Base-by-base conservation (phyloP, 257 asterid genomes). In the Nicotiana tabacum region DNA sequence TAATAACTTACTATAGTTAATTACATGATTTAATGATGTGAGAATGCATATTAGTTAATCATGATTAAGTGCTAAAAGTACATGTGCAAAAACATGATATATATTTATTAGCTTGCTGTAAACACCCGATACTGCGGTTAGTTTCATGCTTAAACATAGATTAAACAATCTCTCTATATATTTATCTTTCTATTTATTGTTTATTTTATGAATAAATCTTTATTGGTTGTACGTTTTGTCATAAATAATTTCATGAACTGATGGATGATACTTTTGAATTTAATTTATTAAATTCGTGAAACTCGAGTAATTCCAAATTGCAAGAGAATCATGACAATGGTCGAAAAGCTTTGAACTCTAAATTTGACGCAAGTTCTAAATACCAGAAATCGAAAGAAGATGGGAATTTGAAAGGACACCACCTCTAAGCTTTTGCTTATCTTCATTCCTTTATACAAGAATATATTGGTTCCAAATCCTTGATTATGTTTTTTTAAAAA, bases 401-500 rank as follows among this genome's bases (percentile, higher is more conserved):
- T 4, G 6, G n/a, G 58, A 70, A 70, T 10, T 70, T 70, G 78
- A 70, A 43, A 39, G 78, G 78, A 70, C 78, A n/a, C 58, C 58
- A 70, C 57, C 78, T 70, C 18, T 39, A 6, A 39, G 5, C 37
- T 70, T 43, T 3, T 57, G 78, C 78, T 21, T 70, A 70, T 70
- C 78, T 30, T 39, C 77, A 2, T 18, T 39, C 53, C 51, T 66
- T 66, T 33, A 16, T 24, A 9, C 55, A 32, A 15, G 13, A 16
- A 39, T 37, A 51, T 72, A 33, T 29, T 83, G 39, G 12, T 32
- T 62, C 78, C 78, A 76, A 64, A 51, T 76, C 78, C 78, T 56
- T 4, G 33, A 51, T 74, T n/a, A 58, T 48, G 11, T 43, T 43
- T 43, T 43, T 39, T 37, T 29, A 21, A 21, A 21, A 21, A 4